Evolutionary conservation across 169 alveolate species (phyloP), one percentile per base, ranked within the genome.

Genomic region (Perkinsus olseni): DNA sequence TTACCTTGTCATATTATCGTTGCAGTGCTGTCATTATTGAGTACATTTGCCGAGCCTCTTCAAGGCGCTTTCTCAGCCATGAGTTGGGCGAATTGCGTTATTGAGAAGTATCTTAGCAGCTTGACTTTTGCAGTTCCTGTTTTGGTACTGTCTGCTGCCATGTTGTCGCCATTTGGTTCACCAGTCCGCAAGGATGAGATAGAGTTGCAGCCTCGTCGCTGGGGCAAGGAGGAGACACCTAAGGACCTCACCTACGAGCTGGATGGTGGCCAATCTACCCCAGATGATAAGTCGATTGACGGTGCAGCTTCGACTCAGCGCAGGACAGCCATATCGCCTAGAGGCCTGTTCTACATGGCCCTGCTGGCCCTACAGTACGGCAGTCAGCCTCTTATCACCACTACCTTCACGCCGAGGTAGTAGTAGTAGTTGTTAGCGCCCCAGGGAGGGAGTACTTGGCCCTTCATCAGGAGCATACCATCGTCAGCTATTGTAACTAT

Each of bases 311-410:
- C 50, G 50, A 40, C 50, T 40, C 50, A 40, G 82, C 82, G 34
- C 8, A 62, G 82, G 31, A 62, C 82, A 13, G 82, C 82, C 17
- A 62, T 62, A 62, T 62, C 82, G 82, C 82, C 82, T 24, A 38
- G 39, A 38, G 93, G 93, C 8, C 50, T 39, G 48, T 62, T 62
- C 37, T 91, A 51, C 36, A 91, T 91, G 93, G 74, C 62, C 39
- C 74, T 91, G 0, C 39, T 91, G 38, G 39, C 39, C 31, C 39
- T 91, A 39, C 93, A 91, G 93, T 91, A 39, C 39, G 93, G 82
- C 40, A 37, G 48, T 28, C 93, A 91, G 38, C 93, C 93, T 0
- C 34, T 91, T 4, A 38, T 91, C 74, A 91, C 93, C 82, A 62
- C 82, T 6, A 62, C 82, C 10, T 62, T 62, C 82, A 62, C 82